These are phyloP conservation scores for Moringa oleifera DNA, from an alignment of 345 rosid species.

Conservation along the genomic window DNA sequence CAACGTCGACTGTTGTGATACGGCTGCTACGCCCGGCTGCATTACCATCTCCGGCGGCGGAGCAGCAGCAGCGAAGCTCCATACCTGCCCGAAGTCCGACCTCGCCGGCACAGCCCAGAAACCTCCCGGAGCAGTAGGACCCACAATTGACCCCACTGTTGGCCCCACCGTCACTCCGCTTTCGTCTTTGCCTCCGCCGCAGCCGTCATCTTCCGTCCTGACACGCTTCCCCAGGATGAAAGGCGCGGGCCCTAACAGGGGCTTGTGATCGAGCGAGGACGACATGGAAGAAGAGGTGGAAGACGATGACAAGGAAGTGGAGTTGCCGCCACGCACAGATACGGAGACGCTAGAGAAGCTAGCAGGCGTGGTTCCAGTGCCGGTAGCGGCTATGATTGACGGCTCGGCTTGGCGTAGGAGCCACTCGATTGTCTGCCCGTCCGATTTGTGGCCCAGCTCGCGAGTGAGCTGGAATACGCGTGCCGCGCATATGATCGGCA, in stretches of 20 bases:
- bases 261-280: conserved; percentile 58
- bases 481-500: conserved; percentile 99
- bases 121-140: conserved; percentile 49
- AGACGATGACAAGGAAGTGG: conserved; percentile 38
- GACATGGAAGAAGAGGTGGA: conserved; percentile 17
- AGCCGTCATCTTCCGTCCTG: conserved; percentile 52
- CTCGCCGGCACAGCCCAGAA: conserved; percentile 88
- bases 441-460: conserved; percentile 97
- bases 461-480: conserved; percentile 95
- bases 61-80: conserved; percentile 64
- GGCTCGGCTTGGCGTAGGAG: conserved; percentile 99
- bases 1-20: conserved; percentile 38
- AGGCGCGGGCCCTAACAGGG: conserved; percentile 62
- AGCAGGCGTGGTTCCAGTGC: conserved; percentile 95
- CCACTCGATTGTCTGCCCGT: conserved; percentile 99
- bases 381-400: conserved; percentile 95
- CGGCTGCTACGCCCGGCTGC: conserved; percentile 39
- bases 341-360: conserved; percentile 76
- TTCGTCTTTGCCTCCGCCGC: conserved; percentile 28
- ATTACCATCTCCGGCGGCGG: conserved; percentile 61
- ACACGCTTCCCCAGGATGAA: conserved; percentile 89
- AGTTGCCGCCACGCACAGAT: conserved; percentile 53
- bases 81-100: conserved; percentile 65
- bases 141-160: conserved; percentile 36
- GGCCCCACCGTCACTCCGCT: conserved; percentile 27